phyloP scores from a whole-genome alignment of 2,329 filamentous ascomycete species.

The Clarireedia paspali region DNA sequence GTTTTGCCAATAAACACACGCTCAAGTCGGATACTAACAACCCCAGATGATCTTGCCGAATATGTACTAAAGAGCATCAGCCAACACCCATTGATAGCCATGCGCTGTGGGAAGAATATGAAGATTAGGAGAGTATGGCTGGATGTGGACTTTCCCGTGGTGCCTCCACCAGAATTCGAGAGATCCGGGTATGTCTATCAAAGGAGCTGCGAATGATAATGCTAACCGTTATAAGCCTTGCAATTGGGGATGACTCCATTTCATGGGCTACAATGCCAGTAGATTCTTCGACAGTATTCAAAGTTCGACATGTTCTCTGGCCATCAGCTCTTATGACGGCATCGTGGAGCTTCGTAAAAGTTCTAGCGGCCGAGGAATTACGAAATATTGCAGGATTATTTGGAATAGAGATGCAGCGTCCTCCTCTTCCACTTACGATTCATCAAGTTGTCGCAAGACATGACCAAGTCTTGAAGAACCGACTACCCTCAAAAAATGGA shows the following conservation, averaged over 20 bases:
- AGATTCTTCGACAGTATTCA: conserved; percentile 39
- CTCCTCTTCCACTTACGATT: conserved; percentile 14
- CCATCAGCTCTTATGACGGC: conserved; percentile 45
- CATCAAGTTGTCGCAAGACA: conserved; percentile 13
- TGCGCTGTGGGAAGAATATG: conserved; percentile 40
- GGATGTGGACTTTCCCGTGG: conserved; percentile 50
- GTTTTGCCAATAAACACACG: background rate
- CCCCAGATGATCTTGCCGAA: conserved; percentile 38
- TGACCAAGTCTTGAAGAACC: conserved; percentile 2
- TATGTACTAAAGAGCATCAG: conserved; percentile 37
- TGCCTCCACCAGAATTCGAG: conserved; percentile 51
- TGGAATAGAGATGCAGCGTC: conserved; percentile 32
- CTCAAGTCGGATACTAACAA: conserved; percentile 13
- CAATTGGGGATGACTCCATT: conserved; percentile 42
- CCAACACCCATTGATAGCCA: conserved; percentile 35
- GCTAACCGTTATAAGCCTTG: conserved; percentile 35
- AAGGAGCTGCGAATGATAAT: background rate
- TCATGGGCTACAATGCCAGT: conserved; percentile 41
- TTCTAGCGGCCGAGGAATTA: conserved; percentile 37
- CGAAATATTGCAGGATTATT: conserved; percentile 38
- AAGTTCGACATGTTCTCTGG: conserved; percentile 43
- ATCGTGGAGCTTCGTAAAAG: conserved; percentile 43
- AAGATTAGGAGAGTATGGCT: conserved; percentile 48
- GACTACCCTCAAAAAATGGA: conserved; percentile 17
- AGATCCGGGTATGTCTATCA: conserved; percentile 46